Percentiles rank a stretch among this genome's conserved stretches.
Conservation (phyloP, 441 rosid genomes). For the Bocquillonia castaneifolia region DNA sequence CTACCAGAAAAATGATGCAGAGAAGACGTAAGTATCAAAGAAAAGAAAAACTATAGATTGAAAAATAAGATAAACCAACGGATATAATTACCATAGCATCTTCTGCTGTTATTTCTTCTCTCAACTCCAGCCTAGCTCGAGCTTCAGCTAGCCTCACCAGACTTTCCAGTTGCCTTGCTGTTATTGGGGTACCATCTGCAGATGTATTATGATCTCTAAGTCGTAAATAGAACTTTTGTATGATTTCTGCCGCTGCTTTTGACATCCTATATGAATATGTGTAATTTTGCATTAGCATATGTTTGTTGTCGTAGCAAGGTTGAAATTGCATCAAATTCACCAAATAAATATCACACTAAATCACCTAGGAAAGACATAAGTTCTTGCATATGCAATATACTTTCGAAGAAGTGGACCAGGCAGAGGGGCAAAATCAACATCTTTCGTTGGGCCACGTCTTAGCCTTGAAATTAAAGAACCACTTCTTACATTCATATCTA, state of each 20-base stretch:
- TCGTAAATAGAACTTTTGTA: constrained; percentile 80
- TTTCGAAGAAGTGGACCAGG: constrained; percentile 85
- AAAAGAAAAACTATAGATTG: not conserved
- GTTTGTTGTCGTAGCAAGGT: constrained; percentile 3
- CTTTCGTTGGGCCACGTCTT: constrained; percentile 65
- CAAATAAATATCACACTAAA: constrained; percentile 23
- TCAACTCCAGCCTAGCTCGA: constrained; percentile 88
- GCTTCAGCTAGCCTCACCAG: constrained; percentile 91
- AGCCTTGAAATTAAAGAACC: constrained; percentile 76
- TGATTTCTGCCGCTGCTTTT: constrained; percentile 83
- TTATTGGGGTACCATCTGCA: constrained; percentile 92
- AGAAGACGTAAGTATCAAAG: not conserved
- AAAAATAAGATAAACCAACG: constrained; percentile 5
- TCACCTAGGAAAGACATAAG: constrained; percentile 79
- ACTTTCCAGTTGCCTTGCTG: constrained; percentile 97
- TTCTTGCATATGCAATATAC: constrained; percentile 89
- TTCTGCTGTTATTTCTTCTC: constrained; percentile 88
- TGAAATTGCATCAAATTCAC: constrained; percentile 15
- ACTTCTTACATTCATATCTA: constrained; percentile 41
- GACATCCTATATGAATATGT: constrained; percentile 54
- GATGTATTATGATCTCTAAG: constrained; percentile 88
- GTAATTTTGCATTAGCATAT: constrained; percentile 10
- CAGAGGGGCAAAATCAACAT: constrained; percentile 67
- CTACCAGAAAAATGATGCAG: not conserved
- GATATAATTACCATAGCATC: constrained; percentile 49